Base-by-base conservation (phyloP, 441 rosid species). In the Isatis lusitanica region DNA sequence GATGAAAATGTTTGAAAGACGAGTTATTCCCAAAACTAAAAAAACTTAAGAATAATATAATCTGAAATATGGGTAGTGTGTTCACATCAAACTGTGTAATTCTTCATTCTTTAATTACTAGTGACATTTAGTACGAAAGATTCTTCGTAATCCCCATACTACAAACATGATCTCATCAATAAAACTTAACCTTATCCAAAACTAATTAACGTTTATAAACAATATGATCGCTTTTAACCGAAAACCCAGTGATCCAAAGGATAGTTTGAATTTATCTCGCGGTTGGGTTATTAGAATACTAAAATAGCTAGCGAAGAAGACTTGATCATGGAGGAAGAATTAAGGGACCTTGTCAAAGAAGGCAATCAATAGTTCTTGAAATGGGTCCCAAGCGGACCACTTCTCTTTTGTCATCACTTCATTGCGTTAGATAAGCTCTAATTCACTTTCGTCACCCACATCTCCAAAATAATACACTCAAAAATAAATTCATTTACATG, bases 391-490 rank as follows among this genome's bases (percentile, higher is more conserved):
- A 61, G 36, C 16, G 74, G 79, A 75, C 79, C 70, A 75, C 59
- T 75, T 75, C 39, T 60, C 58, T 52, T 52, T 61, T 68, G 70
- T 33, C 78, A 60, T 68, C 78, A 60, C 42, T 75, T 75, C 70
- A 44, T 68, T 68, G 59, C 44, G 1, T 68, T 62, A 68, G 79
- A 75, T 68, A 75, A 68, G 79, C 36, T 75, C 79, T 62, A 62
- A 44, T 75, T 75, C 79, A 68, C 38, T 69, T 68, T 69, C 71
- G 3, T 69, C 66, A 55, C 70, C 79, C 74, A 15, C 59, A 53
- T 60, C 68, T 61, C 39, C 50, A 1, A 51, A 10, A 40, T n/a
- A 18, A 36, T 57, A 24, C 50, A 35, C 46, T 55, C 44, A 10
- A 28, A 38, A 6, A 6, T 50, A 18, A 7, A 10, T 1, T 51